Evolutionary conservation across 2,329 filamentous ascomycete species (phyloP).

Genomic region (Penicillium psychrosexuale): DNA sequence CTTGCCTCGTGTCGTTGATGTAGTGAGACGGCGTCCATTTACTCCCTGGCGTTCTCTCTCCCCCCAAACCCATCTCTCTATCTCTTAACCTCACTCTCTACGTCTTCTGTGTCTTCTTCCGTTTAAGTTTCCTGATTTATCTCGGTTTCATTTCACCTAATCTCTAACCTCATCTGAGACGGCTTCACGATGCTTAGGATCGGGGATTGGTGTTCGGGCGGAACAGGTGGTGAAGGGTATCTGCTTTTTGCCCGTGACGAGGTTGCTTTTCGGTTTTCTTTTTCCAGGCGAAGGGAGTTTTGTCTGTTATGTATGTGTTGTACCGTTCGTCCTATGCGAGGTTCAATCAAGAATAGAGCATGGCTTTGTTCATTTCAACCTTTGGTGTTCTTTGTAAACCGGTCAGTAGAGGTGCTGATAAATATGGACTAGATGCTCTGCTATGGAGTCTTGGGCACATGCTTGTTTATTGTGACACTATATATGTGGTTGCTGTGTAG

Average conservation of each 20-base stretch:
- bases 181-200: conserved; percentile 23
- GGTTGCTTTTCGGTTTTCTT: conserved; percentile 22
- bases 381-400: neutral
- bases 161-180: conserved; percentile 25
- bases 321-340: conserved; percentile 19
- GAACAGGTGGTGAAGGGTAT: conserved; percentile 25
- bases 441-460: neutral
- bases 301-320: conserved; percentile 32
- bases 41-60: conserved; percentile 8
- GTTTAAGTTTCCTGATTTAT: conserved; percentile 23
- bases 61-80: conserved; percentile 4
- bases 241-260: conserved; percentile 20
- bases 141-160: conserved; percentile 28
- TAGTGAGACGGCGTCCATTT: conserved; percentile 27
- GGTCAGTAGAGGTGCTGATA: neutral
- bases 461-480: neutral
- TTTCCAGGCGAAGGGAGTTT: conserved; percentile 28
- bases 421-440: neutral
- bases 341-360: conserved; percentile 19
- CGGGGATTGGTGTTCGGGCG: conserved; percentile 29
- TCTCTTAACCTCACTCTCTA: conserved; percentile 31
- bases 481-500: too few species aligned
- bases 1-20: conserved; percentile 26
- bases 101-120: conserved; percentile 27
- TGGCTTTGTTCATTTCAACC: conserved; percentile 20